A percentile compares a stretch with the other conserved stretches of the same genome.
These are phyloP conservation scores for Xylaria digitata DNA, from an alignment of 2,329 filamentous ascomycete species.

Conservation along the genomic window DNA sequence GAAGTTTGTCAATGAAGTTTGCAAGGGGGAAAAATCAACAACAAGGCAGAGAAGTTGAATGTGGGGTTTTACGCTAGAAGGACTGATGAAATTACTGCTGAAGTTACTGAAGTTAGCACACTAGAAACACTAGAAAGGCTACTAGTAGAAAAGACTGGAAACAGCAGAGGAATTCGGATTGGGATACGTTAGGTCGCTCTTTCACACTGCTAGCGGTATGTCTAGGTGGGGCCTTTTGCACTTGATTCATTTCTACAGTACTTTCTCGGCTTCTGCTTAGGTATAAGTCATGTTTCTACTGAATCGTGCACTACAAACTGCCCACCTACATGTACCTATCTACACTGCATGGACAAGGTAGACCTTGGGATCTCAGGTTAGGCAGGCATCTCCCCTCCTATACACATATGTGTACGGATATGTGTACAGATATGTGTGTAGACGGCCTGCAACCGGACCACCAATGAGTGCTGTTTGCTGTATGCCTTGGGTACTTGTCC, in stretches of 20 bases:
- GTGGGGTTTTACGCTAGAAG: conserved; percentile 28
- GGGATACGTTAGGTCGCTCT: conserved; percentile 43
- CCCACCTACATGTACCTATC: too few relatives aligned
- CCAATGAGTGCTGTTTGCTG: neutral
- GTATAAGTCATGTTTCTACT: too few relatives aligned
- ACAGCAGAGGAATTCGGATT: conserved; percentile 47
- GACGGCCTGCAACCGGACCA: too few relatives aligned
- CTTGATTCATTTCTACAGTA: neutral
- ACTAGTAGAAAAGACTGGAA: too few relatives aligned
- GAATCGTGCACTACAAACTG: too few relatives aligned
- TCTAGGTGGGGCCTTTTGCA: conserved; percentile 25
- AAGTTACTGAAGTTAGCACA: conserved; percentile 40
- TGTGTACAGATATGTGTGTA: too few relatives aligned
- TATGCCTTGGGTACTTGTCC: conserved; percentile 8
- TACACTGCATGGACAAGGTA: too few relatives aligned
- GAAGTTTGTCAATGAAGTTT: conserved; percentile 7
- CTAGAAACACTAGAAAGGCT: conserved; percentile 45
- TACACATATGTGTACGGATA: too few relatives aligned
- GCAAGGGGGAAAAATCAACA: conserved; percentile 31
- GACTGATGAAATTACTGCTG: conserved; percentile 41
- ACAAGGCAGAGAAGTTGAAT: conserved; percentile 11
- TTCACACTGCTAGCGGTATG: conserved; percentile 44
- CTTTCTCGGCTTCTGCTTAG: too few relatives aligned
- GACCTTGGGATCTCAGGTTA: too few relatives aligned
- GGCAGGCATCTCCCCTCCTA: too few relatives aligned